Conservation (phyloP, 352 stramenopile genomes). For the Pythium sp. region DNA sequence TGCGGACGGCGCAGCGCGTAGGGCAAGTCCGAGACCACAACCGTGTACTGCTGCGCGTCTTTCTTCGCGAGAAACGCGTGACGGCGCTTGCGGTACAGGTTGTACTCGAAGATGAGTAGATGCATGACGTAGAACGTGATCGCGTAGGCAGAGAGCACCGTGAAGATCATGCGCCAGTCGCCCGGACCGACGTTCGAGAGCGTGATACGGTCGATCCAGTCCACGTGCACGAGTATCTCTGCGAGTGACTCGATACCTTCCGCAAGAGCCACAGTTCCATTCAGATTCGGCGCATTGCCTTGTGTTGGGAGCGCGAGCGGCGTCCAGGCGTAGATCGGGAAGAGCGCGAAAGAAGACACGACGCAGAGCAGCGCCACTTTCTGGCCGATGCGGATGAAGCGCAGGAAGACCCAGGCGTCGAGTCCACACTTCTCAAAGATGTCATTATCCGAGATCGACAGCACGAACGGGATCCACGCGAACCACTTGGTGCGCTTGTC, state of each 20-base stretch:
- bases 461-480: slow-evolving; percentile 64
- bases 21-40: slow-evolving; percentile 69
- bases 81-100: slow-evolving; percentile 19
- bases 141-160: slow-evolving; percentile 46
- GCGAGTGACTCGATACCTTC: slow-evolving; percentile 21
- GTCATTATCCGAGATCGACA: slow-evolving; percentile 44
- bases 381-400: slow-evolving; percentile 67
- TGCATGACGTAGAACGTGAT: slow-evolving; percentile 58
- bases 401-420: slow-evolving; percentile 72
- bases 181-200: slow-evolving; percentile 63
- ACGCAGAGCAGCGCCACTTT: slow-evolving; percentile 61
- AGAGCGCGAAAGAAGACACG: slow-evolving; percentile 55
- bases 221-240: slow-evolving; percentile 34
- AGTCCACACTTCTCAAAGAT: slow-evolving; percentile 64
- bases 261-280: slow-evolving; percentile 25
- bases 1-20: slow-evolving; percentile 44
- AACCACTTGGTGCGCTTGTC: slow-evolving; percentile 33
- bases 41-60: slow-evolving; percentile 66
- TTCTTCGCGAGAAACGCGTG: slow-evolving; percentile 34
- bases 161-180: slow-evolving; percentile 63
- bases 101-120: slow-evolving; percentile 54
- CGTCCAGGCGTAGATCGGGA: slow-evolving; percentile 64
- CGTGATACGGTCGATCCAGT: slow-evolving; percentile 66
- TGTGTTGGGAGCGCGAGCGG: slow-evolving; percentile 31
- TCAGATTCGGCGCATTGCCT: slow-evolving; percentile 19